Percentiles rank a stretch among this genome's conserved stretches.
Evolutionary conservation across 2,329 filamentous ascomycete genomes (phyloP).

Genomic region (Pyricularia grisea): DNA sequence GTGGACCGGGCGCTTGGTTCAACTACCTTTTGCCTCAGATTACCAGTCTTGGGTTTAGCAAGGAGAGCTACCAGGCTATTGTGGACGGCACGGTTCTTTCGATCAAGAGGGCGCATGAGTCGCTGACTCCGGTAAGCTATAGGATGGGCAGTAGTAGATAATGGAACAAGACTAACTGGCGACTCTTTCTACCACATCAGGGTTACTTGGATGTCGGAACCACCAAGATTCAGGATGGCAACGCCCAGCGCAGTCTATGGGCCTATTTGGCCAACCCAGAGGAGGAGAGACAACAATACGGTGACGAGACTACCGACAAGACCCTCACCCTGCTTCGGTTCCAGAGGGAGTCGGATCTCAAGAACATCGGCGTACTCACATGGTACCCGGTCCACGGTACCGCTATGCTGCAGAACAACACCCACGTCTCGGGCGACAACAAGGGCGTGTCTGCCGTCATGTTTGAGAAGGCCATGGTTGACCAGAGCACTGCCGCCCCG

Average conservation of each 20-base stretch:
- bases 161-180: conserved; percentile 8
- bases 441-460: conserved; percentile 86
- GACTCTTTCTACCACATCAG: conserved; percentile 15
- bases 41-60: conserved; percentile 76
- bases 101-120: conserved; percentile 71
- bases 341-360: conserved; percentile 61
- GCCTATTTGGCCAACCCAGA: conserved; percentile 81
- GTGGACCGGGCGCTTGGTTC: conserved; percentile 84
- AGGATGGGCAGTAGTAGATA: neutral
- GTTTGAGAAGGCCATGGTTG: conserved; percentile 60
- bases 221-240: conserved; percentile 62
- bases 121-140: conserved; percentile 41
- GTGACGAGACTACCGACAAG: conserved; percentile 44
- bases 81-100: conserved; percentile 78
- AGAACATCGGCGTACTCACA: conserved; percentile 71
- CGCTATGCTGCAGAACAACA: conserved; percentile 86
- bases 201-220: conserved; percentile 64
- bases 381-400: conserved; percentile 94
- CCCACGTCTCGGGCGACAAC: conserved; percentile 86
- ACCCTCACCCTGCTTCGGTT: conserved; percentile 73
- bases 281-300: conserved; percentile 63
- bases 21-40: conserved; percentile 93
- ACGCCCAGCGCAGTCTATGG: conserved; percentile 82
- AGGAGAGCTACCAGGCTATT: conserved; percentile 80
- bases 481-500: conserved; percentile 44